Conservation (phyloP, 495 filamentous ascomycete species). For the Margaritispora aquatica region DNA sequence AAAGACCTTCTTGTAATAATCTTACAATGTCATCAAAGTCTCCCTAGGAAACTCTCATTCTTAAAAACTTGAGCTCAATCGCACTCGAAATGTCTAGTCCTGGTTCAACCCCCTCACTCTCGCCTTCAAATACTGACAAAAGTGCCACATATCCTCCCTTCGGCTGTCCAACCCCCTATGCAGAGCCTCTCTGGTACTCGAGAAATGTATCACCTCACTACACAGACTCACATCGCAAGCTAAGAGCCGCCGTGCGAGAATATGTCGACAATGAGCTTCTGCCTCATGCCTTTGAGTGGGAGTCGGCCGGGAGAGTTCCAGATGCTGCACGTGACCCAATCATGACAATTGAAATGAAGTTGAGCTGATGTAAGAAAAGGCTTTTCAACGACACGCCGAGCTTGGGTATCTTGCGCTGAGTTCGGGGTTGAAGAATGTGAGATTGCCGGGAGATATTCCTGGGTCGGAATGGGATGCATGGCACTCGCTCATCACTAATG, state of each 20-base stretch:
- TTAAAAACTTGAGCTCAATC: too few species aligned
- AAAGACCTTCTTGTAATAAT: too few species aligned
- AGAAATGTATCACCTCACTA: slow-evolving; percentile 37
- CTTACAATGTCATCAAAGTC: too few species aligned
- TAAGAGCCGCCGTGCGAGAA: slow-evolving; percentile 37
- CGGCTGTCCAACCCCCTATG: slow-evolving; percentile 16
- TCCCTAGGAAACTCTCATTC: too few species aligned
- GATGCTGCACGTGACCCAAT: slow-evolving; percentile 25
- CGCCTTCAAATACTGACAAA: neutral
- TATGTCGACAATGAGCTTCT: slow-evolving; percentile 40
- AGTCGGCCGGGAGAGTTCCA: slow-evolving; percentile 38
- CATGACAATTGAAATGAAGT: slow-evolving; percentile 27
- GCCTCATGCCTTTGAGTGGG: slow-evolving; percentile 43
- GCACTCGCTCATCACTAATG: slow-evolving; percentile 39
- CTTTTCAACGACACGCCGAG: slow-evolving; percentile 32
- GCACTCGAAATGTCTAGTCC: neutral
- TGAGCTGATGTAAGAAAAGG: slow-evolving; percentile 7
- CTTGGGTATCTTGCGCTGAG: slow-evolving; percentile 26
- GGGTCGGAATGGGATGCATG: slow-evolving; percentile 44
- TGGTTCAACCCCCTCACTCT: neutral
- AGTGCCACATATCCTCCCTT: slow-evolving; percentile 8
- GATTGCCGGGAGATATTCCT: slow-evolving; percentile 34
- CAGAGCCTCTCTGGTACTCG: slow-evolving; percentile 25
- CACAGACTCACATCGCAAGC: slow-evolving; percentile 37
- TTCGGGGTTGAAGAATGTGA: slow-evolving; percentile 31